Base-by-base conservation (phyloP, 2,329 filamentous ascomycete genomes). In the Malbranchea zuffiana region DNA sequence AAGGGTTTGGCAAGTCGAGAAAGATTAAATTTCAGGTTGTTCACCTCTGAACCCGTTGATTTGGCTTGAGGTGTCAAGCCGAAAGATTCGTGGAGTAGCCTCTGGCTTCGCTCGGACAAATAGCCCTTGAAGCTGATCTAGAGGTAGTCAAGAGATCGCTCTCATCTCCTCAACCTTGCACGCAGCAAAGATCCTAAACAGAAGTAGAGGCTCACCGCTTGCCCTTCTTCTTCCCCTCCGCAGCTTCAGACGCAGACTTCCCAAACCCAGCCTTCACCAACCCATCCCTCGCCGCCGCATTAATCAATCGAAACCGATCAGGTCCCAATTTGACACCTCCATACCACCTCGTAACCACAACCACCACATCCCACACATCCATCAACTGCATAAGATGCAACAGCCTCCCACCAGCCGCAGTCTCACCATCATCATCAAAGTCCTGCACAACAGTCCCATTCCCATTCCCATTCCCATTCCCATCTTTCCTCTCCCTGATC, bases 401-500 rank as follows among this genome's bases (percentile, higher is more conserved):
- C 52, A 98, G 61, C 27, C 90, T 71, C 0, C 81, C 78, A 1
- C 90, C 90, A 0, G 90, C 90, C 4, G 90, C 90, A 17, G 82
- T 82, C 68, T 98, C 90, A 2, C 90, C 90, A 56, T 98, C 90
- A 51, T 98, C 90, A 51, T 98, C 83, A 54, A 80, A 95, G 60
- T 98, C 90, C 58, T 96, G 87, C 48, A 79, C 85, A 18, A 65
- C 64, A 34, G 69, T 71, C 39, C 66, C 69, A 4, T 65, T 45
- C 11, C 33, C 32, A 18, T 37, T 33, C 3, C 25, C 32, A 3
- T 35, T 39, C 20, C 34, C 19, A 8, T 8, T 19, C 23, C 18
- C 33, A 37, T 43, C 52, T 16, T 43, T 39, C 38, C 43, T 50
- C 44, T 62, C 51, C 12, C 72, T 74, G 37, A 96, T 87, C 7